These are phyloP conservation scores for Pseudophaeomoniella oleicola DNA, from an alignment of 2,329 filamentous ascomycete genomes.

Conservation along the genomic window DNA sequence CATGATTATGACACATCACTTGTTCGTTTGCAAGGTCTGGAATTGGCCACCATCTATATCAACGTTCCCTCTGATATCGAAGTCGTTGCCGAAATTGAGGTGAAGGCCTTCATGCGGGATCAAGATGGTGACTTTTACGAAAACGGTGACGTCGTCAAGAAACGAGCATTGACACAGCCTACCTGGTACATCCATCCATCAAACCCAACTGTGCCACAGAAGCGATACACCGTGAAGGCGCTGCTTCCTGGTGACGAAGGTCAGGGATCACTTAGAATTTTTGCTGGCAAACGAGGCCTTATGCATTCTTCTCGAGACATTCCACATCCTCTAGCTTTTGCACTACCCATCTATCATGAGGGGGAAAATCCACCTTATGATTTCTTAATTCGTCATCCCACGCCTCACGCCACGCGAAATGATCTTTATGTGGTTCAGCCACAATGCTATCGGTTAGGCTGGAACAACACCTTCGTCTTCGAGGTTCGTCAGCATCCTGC, in stretches of 20 bases:
- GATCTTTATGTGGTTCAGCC: constrained; percentile 95
- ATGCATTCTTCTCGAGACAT: constrained; percentile 98
- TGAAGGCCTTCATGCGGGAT: constrained; percentile 64
- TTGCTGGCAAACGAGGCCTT: constrained; percentile 82
- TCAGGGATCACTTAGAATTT: constrained; percentile 73
- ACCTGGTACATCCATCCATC: constrained; percentile 47
- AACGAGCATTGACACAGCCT: constrained; percentile 76
- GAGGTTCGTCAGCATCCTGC: constrained; percentile 85
- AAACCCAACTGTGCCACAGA: constrained; percentile 31
- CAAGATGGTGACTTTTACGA: constrained; percentile 86
- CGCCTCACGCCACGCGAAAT: constrained; percentile 91
- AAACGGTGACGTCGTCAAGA: constrained; percentile 71
- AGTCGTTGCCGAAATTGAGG: constrained; percentile 82
- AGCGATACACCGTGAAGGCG: constrained; percentile 87
- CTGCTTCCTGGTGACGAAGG: constrained; percentile 85
- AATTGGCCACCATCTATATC: constrained; percentile 83
- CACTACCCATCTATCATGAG: constrained; percentile 76
- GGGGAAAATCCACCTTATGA: constrained; percentile 91
- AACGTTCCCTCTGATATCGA: constrained; percentile 82
- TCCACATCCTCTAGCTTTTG: constrained; percentile 77
- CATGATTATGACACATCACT: constrained; percentile 83
- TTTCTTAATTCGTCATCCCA: constrained; percentile 84
- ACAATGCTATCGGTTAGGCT: constrained; percentile 71
- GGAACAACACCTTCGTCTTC: constrained; percentile 98
- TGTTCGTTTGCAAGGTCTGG: constrained; percentile 73